Percentiles rank a stretch among this genome's conserved stretches.
Conservation (phyloP, 1,284 basidiomycete genomes). For the Farysia itapuensis region DNA sequence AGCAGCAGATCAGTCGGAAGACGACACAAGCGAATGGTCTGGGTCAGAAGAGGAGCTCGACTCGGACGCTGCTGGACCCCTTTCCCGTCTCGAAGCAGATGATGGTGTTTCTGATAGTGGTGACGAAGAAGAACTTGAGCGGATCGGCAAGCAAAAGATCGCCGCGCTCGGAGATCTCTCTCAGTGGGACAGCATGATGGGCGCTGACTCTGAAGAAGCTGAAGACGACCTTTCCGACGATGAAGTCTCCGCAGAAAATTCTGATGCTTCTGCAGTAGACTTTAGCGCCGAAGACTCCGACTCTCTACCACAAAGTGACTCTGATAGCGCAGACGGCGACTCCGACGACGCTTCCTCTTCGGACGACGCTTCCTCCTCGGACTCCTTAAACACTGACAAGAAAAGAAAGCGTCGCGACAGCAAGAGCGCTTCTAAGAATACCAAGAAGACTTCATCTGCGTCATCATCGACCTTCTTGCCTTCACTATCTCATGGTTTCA, state of each 20-base stretch:
- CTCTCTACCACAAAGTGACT: not conserved
- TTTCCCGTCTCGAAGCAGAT: slow-evolving; percentile 4
- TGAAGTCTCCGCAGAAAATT: slow-evolving; percentile 23
- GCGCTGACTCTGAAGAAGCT: slow-evolving; percentile 49
- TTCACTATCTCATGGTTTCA: slow-evolving; percentile 79
- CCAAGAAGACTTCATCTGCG: slow-evolving; percentile 6
- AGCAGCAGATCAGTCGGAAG: slow-evolving; percentile 16
- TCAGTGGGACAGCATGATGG: slow-evolving; percentile 38
- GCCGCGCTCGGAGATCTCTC: slow-evolving; percentile 34
- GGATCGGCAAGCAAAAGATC: slow-evolving; percentile 28
- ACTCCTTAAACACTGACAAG: not conserved
- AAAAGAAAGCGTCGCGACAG: not conserved
- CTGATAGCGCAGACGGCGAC: not conserved
- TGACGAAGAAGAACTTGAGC: slow-evolving; percentile 20
- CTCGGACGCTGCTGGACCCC: slow-evolving; percentile 22
- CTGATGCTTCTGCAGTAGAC: not conserved
- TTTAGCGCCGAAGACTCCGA: not conserved
- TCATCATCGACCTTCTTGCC: slow-evolving; percentile 79
- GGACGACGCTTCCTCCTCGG: not conserved
- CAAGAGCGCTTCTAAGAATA: not conserved
- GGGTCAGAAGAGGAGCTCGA: slow-evolving; percentile 26
- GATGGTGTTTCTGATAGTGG: slow-evolving; percentile 6
- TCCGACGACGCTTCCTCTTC: not conserved
- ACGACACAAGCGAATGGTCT: slow-evolving; percentile 27
- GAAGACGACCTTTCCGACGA: slow-evolving; percentile 57